Percentiles rank a stretch among this genome's conserved stretches.
Conservation (phyloP, 2,329 filamentous ascomycete genomes). For the Arachnopeziza araneosa region DNA sequence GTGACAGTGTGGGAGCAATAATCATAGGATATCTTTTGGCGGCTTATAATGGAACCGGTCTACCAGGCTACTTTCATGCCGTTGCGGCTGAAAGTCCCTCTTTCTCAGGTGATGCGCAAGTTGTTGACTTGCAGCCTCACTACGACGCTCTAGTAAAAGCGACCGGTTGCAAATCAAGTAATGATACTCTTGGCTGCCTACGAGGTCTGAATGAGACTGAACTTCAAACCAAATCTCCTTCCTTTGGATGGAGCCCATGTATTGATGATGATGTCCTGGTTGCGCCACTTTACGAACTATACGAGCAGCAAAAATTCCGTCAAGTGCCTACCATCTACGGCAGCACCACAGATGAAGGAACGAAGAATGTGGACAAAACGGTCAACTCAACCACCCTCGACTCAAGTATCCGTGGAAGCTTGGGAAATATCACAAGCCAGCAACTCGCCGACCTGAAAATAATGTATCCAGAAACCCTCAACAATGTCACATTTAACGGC, state of each 20-base stretch:
- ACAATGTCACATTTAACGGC: constrained; percentile 45
- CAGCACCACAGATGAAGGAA: constrained; percentile 31
- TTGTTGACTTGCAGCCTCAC: constrained; percentile 44
- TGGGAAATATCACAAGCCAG: constrained; percentile 52
- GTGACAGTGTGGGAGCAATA: constrained; percentile 61
- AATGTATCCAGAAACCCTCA: not conserved
- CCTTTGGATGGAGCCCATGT: constrained; percentile 49
- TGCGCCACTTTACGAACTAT: constrained; percentile 43
- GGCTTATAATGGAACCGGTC: constrained; percentile 43
- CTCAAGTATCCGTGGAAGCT: constrained; percentile 48
- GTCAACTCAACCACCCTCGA: constrained; percentile 48
- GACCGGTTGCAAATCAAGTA: constrained; percentile 35
- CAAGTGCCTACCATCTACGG: constrained; percentile 49
- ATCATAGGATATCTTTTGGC: constrained; percentile 60
- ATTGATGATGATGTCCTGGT: constrained; percentile 47
- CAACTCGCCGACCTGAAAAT: constrained; percentile 37
- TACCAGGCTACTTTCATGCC: constrained; percentile 43
- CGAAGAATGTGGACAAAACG: constrained; percentile 59
- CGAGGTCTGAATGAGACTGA: constrained; percentile 36
- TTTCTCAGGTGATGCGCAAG: constrained; percentile 42
- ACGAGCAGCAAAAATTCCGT: constrained; percentile 44
- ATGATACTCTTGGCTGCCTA: constrained; percentile 41
- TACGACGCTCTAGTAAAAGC: constrained; percentile 43
- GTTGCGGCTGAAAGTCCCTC: constrained; percentile 47
- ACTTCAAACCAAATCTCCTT: constrained; percentile 37